Evolutionary conservation across 768 basidiomycete species (phyloP).

Genomic region (Mycena alexandri): DNA sequence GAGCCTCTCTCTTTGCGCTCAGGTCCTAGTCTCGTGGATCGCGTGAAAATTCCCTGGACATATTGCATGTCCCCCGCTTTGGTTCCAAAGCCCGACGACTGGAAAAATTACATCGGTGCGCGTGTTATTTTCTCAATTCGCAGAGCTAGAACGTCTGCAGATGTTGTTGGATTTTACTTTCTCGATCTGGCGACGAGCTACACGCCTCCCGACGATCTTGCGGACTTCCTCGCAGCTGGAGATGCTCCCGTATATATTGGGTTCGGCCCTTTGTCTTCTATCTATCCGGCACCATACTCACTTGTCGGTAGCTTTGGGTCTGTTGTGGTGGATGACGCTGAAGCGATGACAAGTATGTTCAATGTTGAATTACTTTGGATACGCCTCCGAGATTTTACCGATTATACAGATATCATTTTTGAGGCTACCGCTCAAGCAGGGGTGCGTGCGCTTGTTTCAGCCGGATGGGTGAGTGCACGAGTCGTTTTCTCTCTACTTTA

Average conservation of each 20-base stretch:
- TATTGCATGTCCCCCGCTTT: constrained; percentile 73
- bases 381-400: constrained; percentile 1
- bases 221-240: constrained; percentile 61
- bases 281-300: not conserved
- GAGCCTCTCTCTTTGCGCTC: constrained; percentile 60
- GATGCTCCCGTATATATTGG: constrained; percentile 72
- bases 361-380: not conserved
- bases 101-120: constrained; percentile 72
- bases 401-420: constrained; percentile 63
- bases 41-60: constrained; percentile 70
- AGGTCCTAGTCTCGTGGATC: constrained; percentile 65
- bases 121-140: not conserved
- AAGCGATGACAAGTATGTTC: constrained; percentile 60
- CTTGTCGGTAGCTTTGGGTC: constrained; percentile 64
- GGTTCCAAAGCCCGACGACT: constrained; percentile 72
- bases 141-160: constrained; percentile 43
- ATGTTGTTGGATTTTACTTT: constrained; percentile 77
- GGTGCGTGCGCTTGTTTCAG: constrained; percentile 71
- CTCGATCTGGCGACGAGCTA: constrained; percentile 65
- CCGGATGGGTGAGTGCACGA: constrained; percentile 64
- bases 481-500: not conserved
- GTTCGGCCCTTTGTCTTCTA: constrained; percentile 44
- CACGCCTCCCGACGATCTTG: constrained; percentile 60
- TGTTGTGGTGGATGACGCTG: constrained; percentile 69
- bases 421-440: constrained; percentile 67